Evolutionary conservation across 2,329 filamentous ascomycete species (phyloP), one percentile per base, ranked within the genome.

Genomic region (Colletotrichum graminicola): DNA sequence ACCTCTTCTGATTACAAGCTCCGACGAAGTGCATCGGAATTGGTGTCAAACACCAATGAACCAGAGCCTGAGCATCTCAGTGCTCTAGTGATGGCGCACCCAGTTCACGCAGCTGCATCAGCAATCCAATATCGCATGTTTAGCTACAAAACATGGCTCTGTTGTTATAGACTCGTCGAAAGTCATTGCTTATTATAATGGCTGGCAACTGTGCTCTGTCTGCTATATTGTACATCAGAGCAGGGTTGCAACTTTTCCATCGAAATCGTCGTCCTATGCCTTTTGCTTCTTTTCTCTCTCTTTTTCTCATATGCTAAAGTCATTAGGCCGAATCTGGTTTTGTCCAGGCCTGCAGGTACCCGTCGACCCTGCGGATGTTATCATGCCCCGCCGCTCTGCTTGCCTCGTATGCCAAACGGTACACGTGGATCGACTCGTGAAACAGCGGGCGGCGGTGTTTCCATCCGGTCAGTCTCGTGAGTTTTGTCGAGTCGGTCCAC

Each of bases 401-500:
- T 3, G 78, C 79, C 56, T 85, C 83, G 64, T 83, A 85, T 0
- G 82, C 80, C 23, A 77, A 47, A 16, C 83, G 79, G 70, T 84
- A 81, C 2, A 78, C 77, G 6, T 77, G 74, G 12, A 83, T 23
- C 0, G 78, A 78, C 63, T 84, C 79, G 1, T 79, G 78, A 55
- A 85, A 83, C 23, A 83, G 72, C 29, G 75, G 69, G 45, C 81
- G 75, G 34, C 69, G 77, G 23, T 84, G 83, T 1, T 63, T 75
- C 84, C 84, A 85, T 0, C 82, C 82, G 7, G 81, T 84, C 47
- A 83, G 36, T 18, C 59, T 71, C 18, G 84, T 75, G 12, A 85
- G 78, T 74, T 83, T 84, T 0, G 79, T 76, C n/a, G 82, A 84
- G 21, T 79, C 77, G 0, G 84, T 80, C 83, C 83, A 85, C 73